Evolutionary conservation across 441 rosid genomes (phyloP), one percentile per base, ranked within the genome.

Genomic region (Bruguiera hainesii): DNA sequence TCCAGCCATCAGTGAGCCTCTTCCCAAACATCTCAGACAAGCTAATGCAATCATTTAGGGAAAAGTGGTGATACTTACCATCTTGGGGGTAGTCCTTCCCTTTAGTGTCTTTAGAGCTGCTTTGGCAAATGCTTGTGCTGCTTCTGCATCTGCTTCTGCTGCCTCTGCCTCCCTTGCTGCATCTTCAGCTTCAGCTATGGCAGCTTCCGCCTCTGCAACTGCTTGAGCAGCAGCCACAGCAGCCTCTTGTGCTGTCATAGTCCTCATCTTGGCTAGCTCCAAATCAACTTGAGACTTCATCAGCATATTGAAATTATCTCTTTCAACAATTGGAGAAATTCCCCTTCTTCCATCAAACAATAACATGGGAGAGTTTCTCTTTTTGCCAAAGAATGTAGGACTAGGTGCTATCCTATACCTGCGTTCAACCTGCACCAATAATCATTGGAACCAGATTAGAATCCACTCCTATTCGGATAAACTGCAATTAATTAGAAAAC

Each of bases 121-220:
- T 68, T 90, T 95, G n/a, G 87, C 91, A 74, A 87, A 87, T 80
- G 95, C 97, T 74, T 85, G 83, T 52, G 98, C 98, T 31, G 84
- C 93, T 75, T 87, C 96, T 18, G 96, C 99, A 70, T 89, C 88
- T 19, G 97, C 97, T 73, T 92, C 99, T 15, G 96, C 97, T 64
- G 73, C 83, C 70, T 95, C 98, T 7, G 99, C 98, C 70, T 95
- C 98, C 65, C 83, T 89, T 26, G 89, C 88, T 75, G 98, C 99
- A 84, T 83, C 92, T 73, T 92, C 98, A 61, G 99, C 99, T 70
- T 78, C 91, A 8, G 89, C 91, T 42, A 87, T 85, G 50, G 95
- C 96, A 76, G 86, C 87, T 76, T 92, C 97, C 63, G 99, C 98
- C 76, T 90, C 95, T 25, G 90, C 89, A 76, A 95, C 99, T 65